phyloP scores from a whole-genome alignment of 768 basidiomycete genomes.

The Lactarius sp. region DNA sequence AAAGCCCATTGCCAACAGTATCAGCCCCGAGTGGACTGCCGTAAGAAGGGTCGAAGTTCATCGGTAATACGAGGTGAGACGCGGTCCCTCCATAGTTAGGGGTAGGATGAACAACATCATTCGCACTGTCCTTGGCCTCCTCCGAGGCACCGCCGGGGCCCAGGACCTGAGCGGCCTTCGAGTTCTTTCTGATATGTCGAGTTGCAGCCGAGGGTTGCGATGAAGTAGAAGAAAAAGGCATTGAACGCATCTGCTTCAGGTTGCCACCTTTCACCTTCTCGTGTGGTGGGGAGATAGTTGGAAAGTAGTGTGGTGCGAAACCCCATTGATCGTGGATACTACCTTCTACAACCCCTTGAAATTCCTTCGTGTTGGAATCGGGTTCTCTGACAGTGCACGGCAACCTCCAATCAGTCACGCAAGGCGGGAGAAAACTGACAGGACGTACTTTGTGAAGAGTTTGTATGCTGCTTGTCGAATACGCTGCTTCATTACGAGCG shows the following conservation, averaged over 20 bases:
- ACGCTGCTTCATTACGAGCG: conserved; percentile 5
- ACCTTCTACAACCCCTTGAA: neutral
- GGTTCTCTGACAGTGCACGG: conserved; percentile 1
- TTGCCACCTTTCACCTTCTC: neutral
- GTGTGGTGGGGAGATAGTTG: neutral
- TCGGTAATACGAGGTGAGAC: conserved; percentile 18
- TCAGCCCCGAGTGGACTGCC: neutral
- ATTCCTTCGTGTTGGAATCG: neutral
- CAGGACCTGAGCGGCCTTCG: conserved; percentile 6
- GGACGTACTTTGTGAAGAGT: conserved; percentile 8
- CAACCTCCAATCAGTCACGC: neutral
- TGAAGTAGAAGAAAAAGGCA: conserved; percentile 5
- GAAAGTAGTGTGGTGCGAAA: neutral
- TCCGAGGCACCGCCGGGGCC: neutral
- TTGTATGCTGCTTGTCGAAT: conserved; percentile 13
- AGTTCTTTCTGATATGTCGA: conserved; percentile 11
- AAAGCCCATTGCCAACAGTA: neutral
- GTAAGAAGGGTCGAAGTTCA: conserved; percentile 11
- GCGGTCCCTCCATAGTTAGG: neutral
- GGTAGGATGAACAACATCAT: neutral
- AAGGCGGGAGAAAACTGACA: neutral
- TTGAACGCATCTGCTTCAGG: conserved; percentile 13
- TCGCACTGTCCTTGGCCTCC: neutral
- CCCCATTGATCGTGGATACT: conserved; percentile 14
- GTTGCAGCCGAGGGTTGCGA: neutral